Evolutionary conservation across 257 asterid species (phyloP).

Genomic region (Ehretia macrophylla): DNA sequence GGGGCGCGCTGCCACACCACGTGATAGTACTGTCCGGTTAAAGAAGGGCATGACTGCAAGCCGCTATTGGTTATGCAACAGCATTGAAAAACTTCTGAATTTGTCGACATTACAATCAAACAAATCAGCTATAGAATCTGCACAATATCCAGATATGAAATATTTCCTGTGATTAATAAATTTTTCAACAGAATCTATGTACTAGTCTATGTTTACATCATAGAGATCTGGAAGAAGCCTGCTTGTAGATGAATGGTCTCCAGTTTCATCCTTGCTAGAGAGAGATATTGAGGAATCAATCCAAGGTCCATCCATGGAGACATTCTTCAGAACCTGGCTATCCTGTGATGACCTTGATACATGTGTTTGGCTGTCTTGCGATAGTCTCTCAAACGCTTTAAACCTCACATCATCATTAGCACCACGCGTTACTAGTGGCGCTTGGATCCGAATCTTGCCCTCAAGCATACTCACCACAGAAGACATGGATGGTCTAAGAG

Average conservation of each 20-base stretch:
- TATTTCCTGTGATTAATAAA: no score
- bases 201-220: not conserved
- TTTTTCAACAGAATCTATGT: not conserved
- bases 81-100: no score
- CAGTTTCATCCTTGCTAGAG: constrained; percentile 31
- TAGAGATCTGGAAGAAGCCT: constrained; percentile 36
- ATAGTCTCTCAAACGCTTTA: constrained; percentile 54
- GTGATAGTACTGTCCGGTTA: no score
- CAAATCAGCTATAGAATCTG: not conserved
- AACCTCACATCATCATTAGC: constrained; percentile 46
- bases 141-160: not conserved
- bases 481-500: constrained; percentile 79
- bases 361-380: constrained; percentile 61
- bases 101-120: no score
- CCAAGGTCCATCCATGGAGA: constrained; percentile 74
- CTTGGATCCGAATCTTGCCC: constrained; percentile 72
- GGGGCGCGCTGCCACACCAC: no score
- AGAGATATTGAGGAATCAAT: constrained; percentile 50
- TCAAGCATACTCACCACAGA: constrained; percentile 82
- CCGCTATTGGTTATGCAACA: no score
- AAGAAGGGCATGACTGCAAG: no score
- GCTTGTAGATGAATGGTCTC: constrained; percentile 29
- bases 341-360: constrained; percentile 35
- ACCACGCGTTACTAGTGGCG: constrained; percentile 50
- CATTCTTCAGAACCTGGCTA: constrained; percentile 38